Evolutionary conservation across 2,329 filamentous ascomycete genomes (phyloP).

Genomic region (Thielaviopsis euricoi): DNA sequence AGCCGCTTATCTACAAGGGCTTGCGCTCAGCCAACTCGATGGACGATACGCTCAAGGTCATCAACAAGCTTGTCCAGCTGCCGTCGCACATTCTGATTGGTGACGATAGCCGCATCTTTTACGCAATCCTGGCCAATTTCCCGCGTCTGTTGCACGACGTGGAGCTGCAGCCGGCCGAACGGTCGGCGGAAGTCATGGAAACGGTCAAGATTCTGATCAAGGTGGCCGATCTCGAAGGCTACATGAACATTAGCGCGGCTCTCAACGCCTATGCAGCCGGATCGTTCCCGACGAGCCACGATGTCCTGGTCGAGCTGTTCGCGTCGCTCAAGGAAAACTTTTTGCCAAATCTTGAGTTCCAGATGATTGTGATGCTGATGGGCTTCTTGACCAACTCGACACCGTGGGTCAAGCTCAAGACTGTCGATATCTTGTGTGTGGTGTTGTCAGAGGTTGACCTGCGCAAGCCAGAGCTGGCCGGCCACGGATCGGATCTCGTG

Average conservation of each 20-base stretch:
- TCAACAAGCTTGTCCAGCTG: conserved; percentile 63
- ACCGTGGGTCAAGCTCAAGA: conserved; percentile 81
- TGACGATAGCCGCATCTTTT: conserved; percentile 65
- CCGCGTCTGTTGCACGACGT: conserved; percentile 70
- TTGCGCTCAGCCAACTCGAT: conserved; percentile 73
- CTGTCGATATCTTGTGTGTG: conserved; percentile 75
- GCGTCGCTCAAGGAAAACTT: conserved; percentile 60
- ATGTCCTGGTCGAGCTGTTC: conserved; percentile 62
- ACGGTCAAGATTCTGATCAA: conserved; percentile 54
- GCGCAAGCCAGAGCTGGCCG: conserved; percentile 75
- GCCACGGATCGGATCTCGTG: conserved; percentile 85
- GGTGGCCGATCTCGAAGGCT: conserved; percentile 57
- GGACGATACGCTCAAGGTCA: conserved; percentile 56
- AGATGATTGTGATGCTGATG: conserved; percentile 76
- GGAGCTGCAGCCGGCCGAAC: conserved; percentile 43
- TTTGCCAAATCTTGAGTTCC: conserved; percentile 68
- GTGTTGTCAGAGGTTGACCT: conserved; percentile 86
- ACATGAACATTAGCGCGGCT: conserved; percentile 48
- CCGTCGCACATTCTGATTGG: conserved; percentile 71
- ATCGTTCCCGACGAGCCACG: conserved; percentile 49
- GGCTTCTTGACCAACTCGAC: conserved; percentile 78
- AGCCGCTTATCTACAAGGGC: conserved; percentile 78
- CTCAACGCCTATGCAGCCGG: conserved; percentile 54
- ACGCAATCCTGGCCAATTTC: conserved; percentile 79
- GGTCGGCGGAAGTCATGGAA: conserved; percentile 31